phyloP scores from a whole-genome alignment of 2,329 filamentous ascomycete species.

The Trichocomaceae sp. region DNA sequence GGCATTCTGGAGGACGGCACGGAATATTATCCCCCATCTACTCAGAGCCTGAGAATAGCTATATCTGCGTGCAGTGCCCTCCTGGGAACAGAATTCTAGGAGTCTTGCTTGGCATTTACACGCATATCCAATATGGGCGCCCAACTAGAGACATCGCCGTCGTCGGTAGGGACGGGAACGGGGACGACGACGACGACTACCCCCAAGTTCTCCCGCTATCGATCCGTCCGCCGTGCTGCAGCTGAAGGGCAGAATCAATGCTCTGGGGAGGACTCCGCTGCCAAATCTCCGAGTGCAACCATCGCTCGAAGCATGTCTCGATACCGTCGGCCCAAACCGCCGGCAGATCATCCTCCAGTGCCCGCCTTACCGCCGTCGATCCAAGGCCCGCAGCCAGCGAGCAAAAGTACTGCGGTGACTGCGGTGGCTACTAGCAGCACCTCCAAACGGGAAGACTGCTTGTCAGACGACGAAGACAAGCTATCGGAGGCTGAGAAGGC shows the following conservation, averaged over 20 bases:
- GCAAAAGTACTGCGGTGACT: too few relatives aligned
- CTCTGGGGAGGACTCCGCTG: neutral
- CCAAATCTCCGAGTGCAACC: constrained; percentile 19
- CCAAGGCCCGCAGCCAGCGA: constrained; percentile 1
- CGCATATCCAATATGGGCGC: constrained; percentile 19
- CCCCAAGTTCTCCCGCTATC: constrained; percentile 52
- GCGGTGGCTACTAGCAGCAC: too few relatives aligned
- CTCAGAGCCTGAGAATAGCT: neutral
- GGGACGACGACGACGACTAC: constrained; percentile 20
- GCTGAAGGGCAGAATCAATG: constrained; percentile 11
- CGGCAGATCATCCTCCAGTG: constrained; percentile 11
- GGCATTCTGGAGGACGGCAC: neutral
- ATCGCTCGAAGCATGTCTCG: constrained; percentile 33
- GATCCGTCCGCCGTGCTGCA: constrained; percentile 47
- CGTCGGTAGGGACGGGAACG: constrained; percentile 6
- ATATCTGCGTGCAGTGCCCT: neutral
- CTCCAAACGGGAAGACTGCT: neutral
- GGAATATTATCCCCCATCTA: neutral
- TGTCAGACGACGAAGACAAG: constrained; percentile 15
- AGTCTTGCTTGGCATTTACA: neutral
- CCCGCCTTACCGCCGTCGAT: constrained; percentile 13
- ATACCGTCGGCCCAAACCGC: constrained; percentile 23
- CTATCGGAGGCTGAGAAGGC: constrained; percentile 16
- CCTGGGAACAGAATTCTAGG: neutral
- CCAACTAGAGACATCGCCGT: constrained; percentile 13